Evolutionary conservation across 1,284 basidiomycete genomes (phyloP).

Genomic region (Pascua sp.): DNA sequence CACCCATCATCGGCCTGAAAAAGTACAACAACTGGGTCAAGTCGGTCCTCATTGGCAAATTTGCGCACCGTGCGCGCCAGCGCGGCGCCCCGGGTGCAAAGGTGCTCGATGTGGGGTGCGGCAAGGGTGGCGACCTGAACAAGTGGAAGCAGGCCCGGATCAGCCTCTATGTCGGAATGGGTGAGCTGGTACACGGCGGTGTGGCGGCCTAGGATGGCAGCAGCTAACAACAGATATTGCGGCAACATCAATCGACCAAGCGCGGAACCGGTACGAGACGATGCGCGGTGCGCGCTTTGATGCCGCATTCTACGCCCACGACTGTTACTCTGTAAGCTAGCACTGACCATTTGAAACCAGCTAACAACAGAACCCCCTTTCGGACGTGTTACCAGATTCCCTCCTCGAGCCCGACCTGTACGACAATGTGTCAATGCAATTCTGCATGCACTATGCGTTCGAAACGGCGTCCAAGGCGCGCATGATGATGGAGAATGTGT

Average conservation of each 20-base stretch:
- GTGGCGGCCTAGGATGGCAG: too few relatives aligned
- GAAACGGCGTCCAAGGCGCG: conserved; percentile 80
- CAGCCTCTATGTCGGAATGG: conserved; percentile 69
- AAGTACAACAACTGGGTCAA: conserved; percentile 99
- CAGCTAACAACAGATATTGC: conserved; percentile 67
- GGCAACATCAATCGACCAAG: conserved; percentile 83
- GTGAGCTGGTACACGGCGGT: too few relatives aligned
- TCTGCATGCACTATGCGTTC: conserved; percentile 99
- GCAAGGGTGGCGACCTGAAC: conserved; percentile 93
- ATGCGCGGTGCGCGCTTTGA: conserved; percentile 61
- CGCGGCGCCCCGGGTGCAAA: conserved; percentile 51
- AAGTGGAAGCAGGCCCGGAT: conserved; percentile 93
- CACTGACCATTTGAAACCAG: not conserved
- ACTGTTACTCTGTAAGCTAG: conserved; percentile 69
- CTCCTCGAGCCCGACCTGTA: conserved; percentile 59
- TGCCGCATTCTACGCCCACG: conserved; percentile 78
- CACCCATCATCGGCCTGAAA: conserved; percentile 93
- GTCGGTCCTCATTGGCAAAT: conserved; percentile 85
- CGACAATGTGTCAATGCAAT: conserved; percentile 96
- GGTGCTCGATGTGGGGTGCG: conserved; percentile 94
- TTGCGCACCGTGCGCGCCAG: conserved; percentile 43
- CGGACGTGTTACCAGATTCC: conserved; percentile 63
- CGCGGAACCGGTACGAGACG: conserved; percentile 61
- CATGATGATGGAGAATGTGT: conserved; percentile 90
- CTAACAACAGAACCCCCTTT: conserved; percentile 57